Base-by-base conservation (phyloP, 2,329 filamentous ascomycete species). In the Neopestalotiopsis sp. region DNA sequence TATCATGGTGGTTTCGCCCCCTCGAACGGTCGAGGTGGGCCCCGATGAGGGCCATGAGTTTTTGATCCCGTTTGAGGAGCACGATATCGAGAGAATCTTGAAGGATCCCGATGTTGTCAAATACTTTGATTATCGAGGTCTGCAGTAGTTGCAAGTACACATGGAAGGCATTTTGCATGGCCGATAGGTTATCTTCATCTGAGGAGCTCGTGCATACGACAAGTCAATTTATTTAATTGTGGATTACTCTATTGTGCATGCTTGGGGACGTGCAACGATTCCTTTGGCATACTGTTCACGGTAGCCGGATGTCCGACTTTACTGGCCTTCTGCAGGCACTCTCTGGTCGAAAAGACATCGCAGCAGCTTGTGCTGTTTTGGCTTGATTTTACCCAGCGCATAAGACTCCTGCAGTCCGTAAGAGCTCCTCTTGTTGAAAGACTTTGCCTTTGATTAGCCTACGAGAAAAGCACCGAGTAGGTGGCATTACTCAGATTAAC, bases 21-120 rank as follows among this genome's bases (percentile, higher is more conserved):
- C 59, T 4, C 30, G 59, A 32, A 34, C 34, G 3, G 34, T 38
- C 24, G 59, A 62, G 32, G 59, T 32, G 1, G 34, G n/a, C 34
- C 59, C 42, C 20, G 42, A 65, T 13, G 45, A 65, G 12, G 42
- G 42, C 6, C 17, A 24, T 28, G 38, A 65, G 45, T 62, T 65
- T 65, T 14, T 65, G 5, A 65, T 65, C 24, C 62, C 62, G 5
- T 65, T 65, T 56, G 62, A 65, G 42, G 38, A 65, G 62, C 38
- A 56, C 42, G 45, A 30, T 65, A 32, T 52, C 6, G 30, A 45
- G 10, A 32, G 20, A 10, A 20, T 65, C 7, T 24, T 65, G 20
- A n/a, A 65, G 7, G n/a, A 65, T 52, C 62, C 62, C 14, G 45
- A 49, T 28, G 62, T 65, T 13, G 14, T 38, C 20, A 65, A 49